phyloP scores from a whole-genome alignment of 805 yeast species.

The Candida koratica region DNA sequence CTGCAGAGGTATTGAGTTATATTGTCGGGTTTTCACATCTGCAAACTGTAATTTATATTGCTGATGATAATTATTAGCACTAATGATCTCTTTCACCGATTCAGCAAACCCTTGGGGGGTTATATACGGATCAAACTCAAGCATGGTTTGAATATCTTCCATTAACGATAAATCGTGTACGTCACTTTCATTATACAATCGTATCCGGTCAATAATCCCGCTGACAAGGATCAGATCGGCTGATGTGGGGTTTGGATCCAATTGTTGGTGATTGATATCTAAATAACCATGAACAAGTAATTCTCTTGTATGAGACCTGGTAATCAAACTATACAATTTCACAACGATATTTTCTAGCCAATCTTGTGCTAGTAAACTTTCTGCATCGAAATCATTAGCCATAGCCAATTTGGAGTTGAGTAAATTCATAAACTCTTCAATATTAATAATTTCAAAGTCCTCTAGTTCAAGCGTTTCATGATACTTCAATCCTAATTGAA shows the following conservation, averaged over 20 bases:
- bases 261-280: slow-evolving; percentile 23
- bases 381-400: slow-evolving; percentile 6
- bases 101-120: slow-evolving; percentile 26
- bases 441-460: slow-evolving; percentile 39
- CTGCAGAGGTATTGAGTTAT: slow-evolving; percentile 45
- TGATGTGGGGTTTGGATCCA: slow-evolving; percentile 10
- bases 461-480: slow-evolving; percentile 48
- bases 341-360: slow-evolving; percentile 42
- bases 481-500: slow-evolving; percentile 44
- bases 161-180: slow-evolving; percentile 19
- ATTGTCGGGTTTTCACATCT: slow-evolving; percentile 62
- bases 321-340: slow-evolving; percentile 39
- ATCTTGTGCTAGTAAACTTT: slow-evolving; percentile 22
- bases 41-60: slow-evolving; percentile 17
- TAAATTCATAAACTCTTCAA: slow-evolving; percentile 12
- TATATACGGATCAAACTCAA: slow-evolving; percentile 14
- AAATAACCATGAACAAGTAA: slow-evolving; percentile 52
- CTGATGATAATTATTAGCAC: slow-evolving; percentile 7
- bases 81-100: slow-evolving; percentile 14
- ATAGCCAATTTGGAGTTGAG: slow-evolving; percentile 6
- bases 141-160: slow-evolving; percentile 20
- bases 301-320: slow-evolving; percentile 58
- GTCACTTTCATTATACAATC: slow-evolving; percentile 15
- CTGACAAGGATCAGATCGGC: slow-evolving; percentile 44
- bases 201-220: slow-evolving; percentile 59